Conservation (phyloP, 352 stramenopile genomes). For the Hyaloperonospora brassicae region DNA sequence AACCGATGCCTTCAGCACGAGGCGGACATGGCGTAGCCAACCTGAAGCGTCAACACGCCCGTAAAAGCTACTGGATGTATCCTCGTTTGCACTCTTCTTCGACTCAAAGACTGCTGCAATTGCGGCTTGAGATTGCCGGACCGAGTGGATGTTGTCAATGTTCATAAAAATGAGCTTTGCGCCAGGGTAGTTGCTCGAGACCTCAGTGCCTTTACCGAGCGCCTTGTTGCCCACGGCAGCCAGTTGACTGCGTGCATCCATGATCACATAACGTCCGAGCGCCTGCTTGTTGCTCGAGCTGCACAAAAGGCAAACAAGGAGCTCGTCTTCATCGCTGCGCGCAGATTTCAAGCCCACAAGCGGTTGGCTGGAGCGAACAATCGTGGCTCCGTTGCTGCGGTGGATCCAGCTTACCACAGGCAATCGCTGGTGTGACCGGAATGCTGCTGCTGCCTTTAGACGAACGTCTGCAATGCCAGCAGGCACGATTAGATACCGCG, state of each 20-base stretch:
- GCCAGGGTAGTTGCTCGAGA: conserved; percentile 91
- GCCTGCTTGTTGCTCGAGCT: conserved; percentile 44
- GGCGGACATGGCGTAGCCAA: conserved; percentile 93
- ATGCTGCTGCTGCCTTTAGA: conserved; percentile 65
- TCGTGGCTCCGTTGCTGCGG: conserved; percentile 63
- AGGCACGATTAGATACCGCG: conserved; percentile 89
- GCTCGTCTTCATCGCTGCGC: conserved; percentile 66
- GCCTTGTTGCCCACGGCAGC: conserved; percentile 82
- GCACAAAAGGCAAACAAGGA: conserved; percentile 60
- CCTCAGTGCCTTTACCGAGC: conserved; percentile 93
- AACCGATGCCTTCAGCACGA: conserved; percentile 89
- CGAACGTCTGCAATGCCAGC: conserved; percentile 85
- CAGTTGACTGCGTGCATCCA: conserved; percentile 80
- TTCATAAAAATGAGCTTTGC: conserved; percentile 95
- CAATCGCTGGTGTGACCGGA: conserved; percentile 60
- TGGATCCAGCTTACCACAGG: conserved; percentile 77
- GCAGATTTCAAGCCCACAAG: conserved; percentile 74
- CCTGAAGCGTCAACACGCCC: conserved; percentile 88
- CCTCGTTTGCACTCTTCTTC: conserved; percentile 63
- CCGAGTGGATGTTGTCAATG: conserved; percentile 98
- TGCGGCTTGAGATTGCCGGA: conserved; percentile 90
- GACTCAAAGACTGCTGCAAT: conserved; percentile 79
- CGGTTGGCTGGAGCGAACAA: conserved; percentile 72
- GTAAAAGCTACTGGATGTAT: conserved; percentile 81
- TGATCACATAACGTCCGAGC: conserved; percentile 67